These are phyloP conservation scores for Hypericum androsaemum DNA, from an alignment of 345 rosid genomes.

Conservation along the genomic window DNA sequence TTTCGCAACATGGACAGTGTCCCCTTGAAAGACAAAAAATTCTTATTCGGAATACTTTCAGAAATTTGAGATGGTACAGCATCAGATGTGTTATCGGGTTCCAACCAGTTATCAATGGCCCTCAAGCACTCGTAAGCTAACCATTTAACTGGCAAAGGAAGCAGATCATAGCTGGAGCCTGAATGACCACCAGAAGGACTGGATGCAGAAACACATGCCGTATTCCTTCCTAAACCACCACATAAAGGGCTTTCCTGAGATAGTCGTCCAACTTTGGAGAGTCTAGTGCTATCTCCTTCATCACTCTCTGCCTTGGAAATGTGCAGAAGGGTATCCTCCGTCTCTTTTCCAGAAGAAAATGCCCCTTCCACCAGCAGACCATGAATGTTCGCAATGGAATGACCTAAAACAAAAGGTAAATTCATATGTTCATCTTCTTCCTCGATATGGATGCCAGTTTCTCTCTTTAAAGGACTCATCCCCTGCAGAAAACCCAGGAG, in stretches of 20 bases:
- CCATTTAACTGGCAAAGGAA: conserved; percentile 57
- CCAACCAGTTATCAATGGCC: conserved; percentile 61
- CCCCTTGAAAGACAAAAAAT: conserved; percentile 46
- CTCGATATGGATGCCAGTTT: conserved; percentile 60
- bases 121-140: conserved; percentile 60
- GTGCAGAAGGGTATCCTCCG: conserved; percentile 20
- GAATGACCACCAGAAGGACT: conserved; percentile 30
- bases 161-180: conserved; percentile 18
- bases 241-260: conserved; percentile 65
- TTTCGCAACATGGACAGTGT: conserved; percentile 38
- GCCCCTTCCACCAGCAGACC: conserved; percentile 70
- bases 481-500: conserved; percentile 82
- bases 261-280: conserved; percentile 77
- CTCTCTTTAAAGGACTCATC: conserved; percentile 75
- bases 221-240: conserved; percentile 39
- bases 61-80: conserved; percentile 25
- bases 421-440: conserved; percentile 59
- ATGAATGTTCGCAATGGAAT: conserved; percentile 54
- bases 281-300: conserved; percentile 50
- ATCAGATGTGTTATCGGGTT: conserved; percentile 37
- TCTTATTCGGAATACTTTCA: conserved; percentile 29
- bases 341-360: conserved; percentile 43
- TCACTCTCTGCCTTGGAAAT: conserved; percentile 25
- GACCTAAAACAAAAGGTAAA: conserved; percentile 51
- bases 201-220: conserved; percentile 27